Conservation (phyloP, 345 rosid genomes). For the Citrus sp. region DNA sequence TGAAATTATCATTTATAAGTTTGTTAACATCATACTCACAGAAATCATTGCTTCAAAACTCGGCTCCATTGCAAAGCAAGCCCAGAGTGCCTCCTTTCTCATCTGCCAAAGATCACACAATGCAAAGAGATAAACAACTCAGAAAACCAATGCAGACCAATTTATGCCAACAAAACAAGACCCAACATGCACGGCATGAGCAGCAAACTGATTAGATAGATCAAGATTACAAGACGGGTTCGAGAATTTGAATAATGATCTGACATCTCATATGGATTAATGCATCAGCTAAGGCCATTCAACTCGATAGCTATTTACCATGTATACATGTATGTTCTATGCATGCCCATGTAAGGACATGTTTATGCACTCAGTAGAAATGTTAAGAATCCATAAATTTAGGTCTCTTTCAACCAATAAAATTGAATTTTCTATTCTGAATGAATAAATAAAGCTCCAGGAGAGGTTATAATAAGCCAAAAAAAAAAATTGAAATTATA, state of each 20-base stretch:
- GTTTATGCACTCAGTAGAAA: background rate
- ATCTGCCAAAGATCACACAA: constrained; percentile 44
- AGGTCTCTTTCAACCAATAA: background rate
- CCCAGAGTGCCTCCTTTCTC: constrained; percentile 92
- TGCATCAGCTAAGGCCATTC: background rate
- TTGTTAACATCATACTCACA: constrained; percentile 34
- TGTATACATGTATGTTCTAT: background rate
- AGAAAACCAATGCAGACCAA: background rate
- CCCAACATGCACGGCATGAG: background rate
- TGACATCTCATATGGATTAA: background rate
- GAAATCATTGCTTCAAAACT: constrained; percentile 74
- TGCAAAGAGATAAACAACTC: background rate
- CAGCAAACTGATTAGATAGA: background rate
- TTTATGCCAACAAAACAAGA: background rate
- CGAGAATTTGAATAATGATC: background rate
- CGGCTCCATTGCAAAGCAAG: constrained; percentile 90
- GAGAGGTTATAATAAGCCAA: background rate
- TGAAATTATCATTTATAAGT: background rate
- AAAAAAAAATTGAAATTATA: background rate
- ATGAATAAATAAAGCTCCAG: background rate
- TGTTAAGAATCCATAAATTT: background rate
- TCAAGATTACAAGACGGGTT: background rate
- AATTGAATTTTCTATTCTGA: background rate
- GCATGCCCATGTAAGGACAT: background rate
- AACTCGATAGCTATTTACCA: background rate